Evolutionary conservation across 345 rosid genomes (phyloP).

Genomic region (Murraya paniculata): DNA sequence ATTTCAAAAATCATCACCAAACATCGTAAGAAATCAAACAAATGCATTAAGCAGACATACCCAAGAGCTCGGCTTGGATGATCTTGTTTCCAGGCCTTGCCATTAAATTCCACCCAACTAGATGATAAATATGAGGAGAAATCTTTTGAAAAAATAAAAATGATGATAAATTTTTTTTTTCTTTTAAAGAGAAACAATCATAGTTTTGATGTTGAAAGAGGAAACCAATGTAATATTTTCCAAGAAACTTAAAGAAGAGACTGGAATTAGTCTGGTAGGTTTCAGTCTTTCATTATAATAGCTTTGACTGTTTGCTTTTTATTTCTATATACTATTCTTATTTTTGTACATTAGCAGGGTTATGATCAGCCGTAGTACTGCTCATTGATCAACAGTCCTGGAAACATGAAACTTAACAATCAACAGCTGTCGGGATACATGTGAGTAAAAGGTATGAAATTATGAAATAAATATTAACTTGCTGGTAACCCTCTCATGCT

Average conservation of each 20-base stretch:
- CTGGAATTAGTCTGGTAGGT: conserved; percentile 31
- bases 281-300: background rate
- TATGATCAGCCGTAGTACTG: no score
- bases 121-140: background rate
- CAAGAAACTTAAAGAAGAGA: background rate
- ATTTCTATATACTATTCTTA: background rate
- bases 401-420: no score
- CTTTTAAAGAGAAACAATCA: background rate
- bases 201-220: background rate
- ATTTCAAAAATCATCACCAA: background rate
- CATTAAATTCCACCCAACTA: conserved; percentile 25
- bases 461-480: no score
- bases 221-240: background rate
- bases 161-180: background rate
- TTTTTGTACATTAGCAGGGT: no score
- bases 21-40: background rate
- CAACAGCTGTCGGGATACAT: no score
- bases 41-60: conserved; percentile 41
- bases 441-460: no score
- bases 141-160: background rate
- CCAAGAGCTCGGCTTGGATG: conserved; percentile 80
- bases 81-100: conserved; percentile 60
- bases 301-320: conserved; percentile 27
- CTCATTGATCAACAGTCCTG: no score
- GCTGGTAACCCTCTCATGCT: no score